A percentile compares a stretch with the other conserved stretches of the same genome.
phyloP scores from a whole-genome alignment of 176 grass and related monocot genomes.

The Triticum urartu region DNA sequence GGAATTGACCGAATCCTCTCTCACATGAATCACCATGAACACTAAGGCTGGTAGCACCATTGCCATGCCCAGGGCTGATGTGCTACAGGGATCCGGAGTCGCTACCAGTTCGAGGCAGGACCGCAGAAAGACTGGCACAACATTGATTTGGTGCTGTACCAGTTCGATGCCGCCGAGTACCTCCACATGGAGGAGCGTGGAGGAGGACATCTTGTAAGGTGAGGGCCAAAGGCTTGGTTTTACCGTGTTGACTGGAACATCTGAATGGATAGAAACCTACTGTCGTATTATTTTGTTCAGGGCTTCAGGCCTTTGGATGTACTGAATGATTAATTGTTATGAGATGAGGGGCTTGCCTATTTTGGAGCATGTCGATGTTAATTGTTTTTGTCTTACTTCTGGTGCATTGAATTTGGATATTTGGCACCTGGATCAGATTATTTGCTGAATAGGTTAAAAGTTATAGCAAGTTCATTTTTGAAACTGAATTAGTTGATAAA shows the following conservation, averaged over 20 bases:
- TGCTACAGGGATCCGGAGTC: conserved; percentile 60
- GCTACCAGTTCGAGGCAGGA: conserved; percentile 62
- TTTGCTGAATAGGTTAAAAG: background rate
- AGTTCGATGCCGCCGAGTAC: conserved; percentile 57
- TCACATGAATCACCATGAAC: conserved; percentile 62
- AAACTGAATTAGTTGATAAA: background rate
- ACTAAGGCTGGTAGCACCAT: conserved; percentile 57
- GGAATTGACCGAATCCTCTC: background rate
- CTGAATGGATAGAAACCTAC: background rate
- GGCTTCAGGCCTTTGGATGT: background rate
- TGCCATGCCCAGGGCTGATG: conserved; percentile 63
- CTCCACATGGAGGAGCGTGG: conserved; percentile 59
- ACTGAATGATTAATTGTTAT: background rate
- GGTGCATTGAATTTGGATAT: background rate
- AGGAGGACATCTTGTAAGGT: conserved; percentile 63
- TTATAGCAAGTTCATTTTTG: background rate
- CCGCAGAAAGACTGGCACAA: conserved; percentile 71
- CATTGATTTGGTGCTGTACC: conserved; percentile 59
- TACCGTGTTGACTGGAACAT: background rate
- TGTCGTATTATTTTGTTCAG: background rate
- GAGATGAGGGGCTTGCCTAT: background rate
- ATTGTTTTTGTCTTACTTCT: background rate
- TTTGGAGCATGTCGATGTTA: background rate
- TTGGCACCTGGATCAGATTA: background rate
- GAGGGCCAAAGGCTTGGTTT: background rate